phyloP scores from a whole-genome alignment of 768 basidiomycete species.

The Pleurotus pulmonarius region DNA sequence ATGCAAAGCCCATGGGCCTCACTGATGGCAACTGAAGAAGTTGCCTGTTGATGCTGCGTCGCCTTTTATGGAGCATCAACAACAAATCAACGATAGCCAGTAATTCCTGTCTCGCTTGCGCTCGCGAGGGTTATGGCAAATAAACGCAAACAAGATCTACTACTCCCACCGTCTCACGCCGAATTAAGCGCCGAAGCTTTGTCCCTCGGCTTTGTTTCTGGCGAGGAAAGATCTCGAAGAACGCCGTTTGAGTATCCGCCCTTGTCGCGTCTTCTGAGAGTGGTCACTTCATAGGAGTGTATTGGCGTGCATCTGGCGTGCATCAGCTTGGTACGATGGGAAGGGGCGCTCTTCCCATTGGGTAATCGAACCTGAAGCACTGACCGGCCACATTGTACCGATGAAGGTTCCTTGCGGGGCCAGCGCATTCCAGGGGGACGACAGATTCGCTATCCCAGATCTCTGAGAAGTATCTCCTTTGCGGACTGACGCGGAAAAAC shows the following conservation, averaged over 20 bases:
- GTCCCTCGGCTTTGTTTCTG: background rate
- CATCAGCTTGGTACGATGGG: too few species aligned
- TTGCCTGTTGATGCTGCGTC: background rate
- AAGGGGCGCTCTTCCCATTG: too few species aligned
- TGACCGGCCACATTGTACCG: background rate
- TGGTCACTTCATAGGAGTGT: background rate
- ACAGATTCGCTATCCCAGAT: background rate
- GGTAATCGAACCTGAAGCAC: background rate
- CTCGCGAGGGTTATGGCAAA: background rate
- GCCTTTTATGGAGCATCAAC: background rate
- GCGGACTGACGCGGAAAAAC: constrained; percentile 4
- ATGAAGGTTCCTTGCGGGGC: background rate
- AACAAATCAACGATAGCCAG: background rate
- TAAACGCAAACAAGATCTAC: background rate
- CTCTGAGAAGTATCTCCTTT: background rate
- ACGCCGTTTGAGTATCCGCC: background rate
- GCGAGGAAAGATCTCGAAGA: constrained; percentile 1
- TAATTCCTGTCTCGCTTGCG: background rate
- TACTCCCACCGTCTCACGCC: too few species aligned
- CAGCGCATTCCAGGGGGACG: background rate
- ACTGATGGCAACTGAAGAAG: background rate
- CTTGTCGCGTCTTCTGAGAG: background rate
- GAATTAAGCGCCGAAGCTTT: background rate
- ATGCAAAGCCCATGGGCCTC: background rate
- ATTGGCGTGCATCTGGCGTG: background rate